Base-by-base conservation (phyloP, 2,329 filamentous ascomycete genomes). In the Penicillium palitans region DNA sequence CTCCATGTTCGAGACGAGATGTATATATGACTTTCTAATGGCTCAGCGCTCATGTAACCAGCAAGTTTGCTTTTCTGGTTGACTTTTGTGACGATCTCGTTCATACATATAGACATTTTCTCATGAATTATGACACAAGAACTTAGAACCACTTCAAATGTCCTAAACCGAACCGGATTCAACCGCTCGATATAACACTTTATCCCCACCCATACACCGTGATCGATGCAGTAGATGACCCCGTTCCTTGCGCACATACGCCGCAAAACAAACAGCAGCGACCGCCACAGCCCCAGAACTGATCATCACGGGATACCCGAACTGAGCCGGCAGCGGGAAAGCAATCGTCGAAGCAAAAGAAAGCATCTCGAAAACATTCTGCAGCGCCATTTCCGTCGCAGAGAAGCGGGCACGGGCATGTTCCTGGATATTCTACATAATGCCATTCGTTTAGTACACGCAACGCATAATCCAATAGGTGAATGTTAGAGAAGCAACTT, bases 321-420 rank as follows among this genome's bases (percentile, higher is more conserved):
- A 92, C 65, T 90, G 81, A 4, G 82, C 79, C 0, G 89, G 88
- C 0, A 76, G 74, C 1, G 83, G 79, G 60, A 87, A 90, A 4
- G 87, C 68, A 59, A 90, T 85, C 0, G 89, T 92, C 0, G 82
- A 81, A 0, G 80, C 80, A 67, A 85, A 91, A 0, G 88, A 87
- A 1, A 86, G 72, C 48, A 91, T 79, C 71, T 92, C 89, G 60
- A 90, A 91, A 0, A 83, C 63, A 60, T 87, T 91, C 69, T 92
- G 89, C 40, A 87, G 80, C 0, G 85, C 81, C 9, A 86, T 82
- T 70, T 93, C 90, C 8, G 85, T 81, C 0, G 87, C 78, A 0
- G 88, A 91, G 64, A 93, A 92, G 0, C 80, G 76, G 1, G 87
- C 89, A n/a, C 90, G 83, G 40, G 79, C 70, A n/a, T 79, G 73